Base-by-base conservation (phyloP, 1,284 basidiomycete species). In the Heterobasidion parviporum region DNA sequence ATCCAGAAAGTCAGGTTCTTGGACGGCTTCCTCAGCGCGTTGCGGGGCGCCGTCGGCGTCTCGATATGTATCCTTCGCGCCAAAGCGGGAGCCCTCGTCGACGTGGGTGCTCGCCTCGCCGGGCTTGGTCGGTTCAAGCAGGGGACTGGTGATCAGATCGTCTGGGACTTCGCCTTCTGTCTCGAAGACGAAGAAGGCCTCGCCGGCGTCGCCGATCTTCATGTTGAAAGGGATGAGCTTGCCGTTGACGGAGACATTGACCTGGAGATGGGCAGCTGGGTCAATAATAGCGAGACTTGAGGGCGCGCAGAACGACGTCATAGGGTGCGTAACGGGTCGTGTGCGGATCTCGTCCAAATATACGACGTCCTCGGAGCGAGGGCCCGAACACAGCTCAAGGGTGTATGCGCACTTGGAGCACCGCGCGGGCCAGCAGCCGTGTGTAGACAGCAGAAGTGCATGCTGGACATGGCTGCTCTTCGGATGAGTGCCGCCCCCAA, bases 131-230 rank as follows among this genome's bases (percentile, higher is more conserved):
- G 88, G 81, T 59, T 82, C 77, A 16, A 95, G 81, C 18, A 96
- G 75, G 20, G 97, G 97, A 71, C 90, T 94, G 0, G 97, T 99
- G 62, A 96, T 89, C 57, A 99, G 82, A 65, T 95, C 92, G 50
- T 85, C 89, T 1, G 97, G 96, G 36, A 99, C 87, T 60, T 95
- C 91, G 53, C 89, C 91, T 49, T 97, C 93, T 1, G 96, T 98
- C 72, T 99, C 95, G 63, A 99, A 92, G 44, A 99, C 91, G 66
- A 99, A 99, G 77, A 99, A 99, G 0, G 96, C 97, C 73, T 99
- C 97, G 16, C 97, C 97, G 1, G 95, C 92, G 59, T 99, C 96
- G 47, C 94, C 94, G 62, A 99, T 95, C 77, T 99, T 99, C 97
- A 99, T 99, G 67, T 81, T 83, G 69, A 94, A 99, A 2, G 96